Base-by-base conservation (phyloP, 2,329 filamentous ascomycete genomes). In the Lasiodiplodia hormozganensis region DNA sequence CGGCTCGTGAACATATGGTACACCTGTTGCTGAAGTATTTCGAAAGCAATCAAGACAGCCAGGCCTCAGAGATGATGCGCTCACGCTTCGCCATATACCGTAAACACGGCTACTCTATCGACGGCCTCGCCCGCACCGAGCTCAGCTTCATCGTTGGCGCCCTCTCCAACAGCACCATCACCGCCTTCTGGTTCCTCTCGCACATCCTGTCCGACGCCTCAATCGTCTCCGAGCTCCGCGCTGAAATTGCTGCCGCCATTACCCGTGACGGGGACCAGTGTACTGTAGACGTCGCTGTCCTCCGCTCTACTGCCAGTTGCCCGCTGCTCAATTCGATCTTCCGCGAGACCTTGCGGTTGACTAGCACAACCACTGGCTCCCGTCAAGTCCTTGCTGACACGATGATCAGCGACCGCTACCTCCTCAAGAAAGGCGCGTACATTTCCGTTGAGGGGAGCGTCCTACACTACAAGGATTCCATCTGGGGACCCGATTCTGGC, bases 361-460 rank as follows among this genome's bases (percentile, higher is more conserved):
- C 31, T 12, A 56, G 23, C 25, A 28, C 23, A 7, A 56, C 25
- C 21, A 36, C 25, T 18, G 53, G 25, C 14, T 36, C 53, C 11
- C 53, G 53, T 25, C 23, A 56, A 23, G 31, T 56, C 53, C 53
- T 56, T 25, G 23, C 53, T 14, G 25, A 56, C 53, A 56, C 53
- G 25, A 31, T 31, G 21, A 25, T 56, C 12, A 23, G 31, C 53
- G 53, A 56, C 53, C 53, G 31, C 23, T 56, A 56, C 53, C n/a
- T 56, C 16, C 53, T 56, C 25, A 79, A 79, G 65, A 82, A 82
- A 51, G 78, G 77, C 34, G 74, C 77, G 5, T 71, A 84, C 2
- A 77, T 85, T 3, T 83, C 85, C 70, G 80, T 85, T 40, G 78
- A 80, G 0, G 80, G 80, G 10, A 79, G 79, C 11, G 77, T 83